A percentile compares a stretch with the other conserved stretches of the same genome.
Conservation (phyloP, 768 basidiomycete species). For the Crepidotus variabilis region DNA sequence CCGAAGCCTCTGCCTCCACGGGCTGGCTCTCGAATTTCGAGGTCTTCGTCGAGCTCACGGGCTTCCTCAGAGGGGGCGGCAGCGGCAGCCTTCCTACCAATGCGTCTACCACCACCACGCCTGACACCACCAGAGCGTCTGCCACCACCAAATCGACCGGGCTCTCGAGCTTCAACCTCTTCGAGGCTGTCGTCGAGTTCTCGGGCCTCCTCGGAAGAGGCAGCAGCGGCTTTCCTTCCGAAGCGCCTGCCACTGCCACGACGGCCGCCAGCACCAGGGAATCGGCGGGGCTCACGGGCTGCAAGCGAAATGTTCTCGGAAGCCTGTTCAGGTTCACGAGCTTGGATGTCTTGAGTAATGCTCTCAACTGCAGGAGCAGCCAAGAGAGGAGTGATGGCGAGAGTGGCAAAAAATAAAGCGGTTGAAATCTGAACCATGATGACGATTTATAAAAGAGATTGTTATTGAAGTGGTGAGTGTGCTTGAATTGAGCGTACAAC, state of each 20-base stretch:
- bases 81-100: not conserved
- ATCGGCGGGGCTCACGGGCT: not conserved
- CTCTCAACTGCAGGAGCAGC: constrained; percentile 9
- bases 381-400: constrained; percentile 17
- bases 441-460: constrained; percentile 3
- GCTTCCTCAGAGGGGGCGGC: too few relatives aligned
- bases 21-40: not conserved
- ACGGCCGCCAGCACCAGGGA: too few relatives aligned
- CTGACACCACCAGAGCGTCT: not conserved
- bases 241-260: not conserved
- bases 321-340: constrained; percentile 7
- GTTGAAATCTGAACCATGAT: constrained; percentile 22
- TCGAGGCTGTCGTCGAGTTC: constrained; percentile 5
- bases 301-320: not conserved
- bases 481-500: constrained; percentile 11
- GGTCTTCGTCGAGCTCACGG: constrained; percentile 13
- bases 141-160: not conserved
- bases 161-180: not conserved
- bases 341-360: constrained; percentile 7
- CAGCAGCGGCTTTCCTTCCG: not conserved
- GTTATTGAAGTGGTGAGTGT: not conserved
- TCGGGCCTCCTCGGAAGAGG: constrained; percentile 5
- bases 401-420: constrained; percentile 15
- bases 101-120: not conserved
- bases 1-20: too few relatives aligned